Conservation (phyloP, 169 alveolate species). For the Theileria parva region DNA sequence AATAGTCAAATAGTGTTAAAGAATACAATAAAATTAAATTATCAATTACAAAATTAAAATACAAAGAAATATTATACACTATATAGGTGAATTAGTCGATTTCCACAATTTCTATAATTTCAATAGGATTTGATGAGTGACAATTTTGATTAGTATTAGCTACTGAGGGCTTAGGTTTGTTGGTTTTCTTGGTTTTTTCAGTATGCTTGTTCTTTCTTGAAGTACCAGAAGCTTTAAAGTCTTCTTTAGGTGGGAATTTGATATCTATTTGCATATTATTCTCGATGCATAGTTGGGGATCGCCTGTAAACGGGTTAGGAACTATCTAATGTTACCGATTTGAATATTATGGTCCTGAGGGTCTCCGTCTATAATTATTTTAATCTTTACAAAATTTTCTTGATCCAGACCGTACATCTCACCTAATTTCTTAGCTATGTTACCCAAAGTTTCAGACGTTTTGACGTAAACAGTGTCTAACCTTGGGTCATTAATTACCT, state of each 20-base stretch:
- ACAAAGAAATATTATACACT: not conserved
- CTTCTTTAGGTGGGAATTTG: conserved; percentile 38
- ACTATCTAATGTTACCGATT: conserved; percentile 36
- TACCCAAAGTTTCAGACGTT: conserved; percentile 50
- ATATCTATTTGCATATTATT: conserved; percentile 59
- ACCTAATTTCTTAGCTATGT: conserved; percentile 54
- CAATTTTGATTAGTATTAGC: not conserved
- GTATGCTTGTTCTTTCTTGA: not conserved
- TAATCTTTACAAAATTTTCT: conserved; percentile 20
- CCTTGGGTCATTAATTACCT: conserved; percentile 44
- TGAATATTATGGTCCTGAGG: conserved; percentile 30
- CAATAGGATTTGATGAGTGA: not conserved
- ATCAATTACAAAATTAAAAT: not conserved
- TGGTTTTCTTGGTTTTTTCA: not conserved
- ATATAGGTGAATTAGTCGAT: not conserved
- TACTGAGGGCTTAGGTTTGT: not conserved
- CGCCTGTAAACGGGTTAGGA: not conserved
- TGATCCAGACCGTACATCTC: conserved; percentile 42
- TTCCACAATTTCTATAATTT: conserved; percentile 5
- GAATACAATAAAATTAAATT: not conserved
- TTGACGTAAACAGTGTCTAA: conserved; percentile 41
- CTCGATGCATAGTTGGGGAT: conserved; percentile 37
- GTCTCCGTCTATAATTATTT: conserved; percentile 59
- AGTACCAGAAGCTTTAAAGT: not conserved
- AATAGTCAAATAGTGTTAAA: not conserved